Evolutionary conservation across 1,139 yeast species (phyloP).

Genomic region (Zhuliangozyma blackwelliae): DNA sequence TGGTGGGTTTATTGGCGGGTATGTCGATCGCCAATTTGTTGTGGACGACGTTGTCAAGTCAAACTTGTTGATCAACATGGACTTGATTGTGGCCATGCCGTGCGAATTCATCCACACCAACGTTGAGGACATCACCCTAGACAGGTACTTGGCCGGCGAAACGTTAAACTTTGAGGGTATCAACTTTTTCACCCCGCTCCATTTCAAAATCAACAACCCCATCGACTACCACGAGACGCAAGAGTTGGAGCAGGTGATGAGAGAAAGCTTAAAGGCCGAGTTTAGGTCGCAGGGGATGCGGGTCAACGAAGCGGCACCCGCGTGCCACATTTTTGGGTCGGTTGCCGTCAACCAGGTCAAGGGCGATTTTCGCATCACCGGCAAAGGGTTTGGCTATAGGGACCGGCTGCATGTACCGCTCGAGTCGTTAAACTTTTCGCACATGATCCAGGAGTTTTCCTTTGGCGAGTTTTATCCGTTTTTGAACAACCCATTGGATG

Average conservation of each 20-base stretch:
- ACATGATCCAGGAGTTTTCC: slow-evolving; percentile 80
- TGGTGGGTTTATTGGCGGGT: slow-evolving; percentile 83
- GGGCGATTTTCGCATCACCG: slow-evolving; percentile 85
- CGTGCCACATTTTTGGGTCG: slow-evolving; percentile 85
- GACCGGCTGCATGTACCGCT: slow-evolving; percentile 42
- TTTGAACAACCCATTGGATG: slow-evolving; percentile 81
- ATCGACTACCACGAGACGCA: slow-evolving; percentile 55
- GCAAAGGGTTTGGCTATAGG: slow-evolving; percentile 61
- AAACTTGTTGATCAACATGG: slow-evolving; percentile 68
- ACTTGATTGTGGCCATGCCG: slow-evolving; percentile 78
- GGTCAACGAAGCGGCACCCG: slow-evolving; percentile 54
- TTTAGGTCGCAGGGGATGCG: slow-evolving; percentile 43
- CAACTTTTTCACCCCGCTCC: slow-evolving; percentile 49
- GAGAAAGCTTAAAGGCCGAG: slow-evolving; percentile 62
- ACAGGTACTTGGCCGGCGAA: slow-evolving; percentile 74
- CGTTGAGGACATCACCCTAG: slow-evolving; percentile 74
- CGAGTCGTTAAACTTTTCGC: slow-evolving; percentile 70
- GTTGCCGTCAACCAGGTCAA: slow-evolving; percentile 81
- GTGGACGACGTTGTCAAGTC: slow-evolving; percentile 65
- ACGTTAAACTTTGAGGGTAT: slow-evolving; percentile 64
- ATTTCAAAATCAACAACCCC: slow-evolving; percentile 39
- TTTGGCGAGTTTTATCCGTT: slow-evolving; percentile 89
- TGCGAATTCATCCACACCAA: slow-evolving; percentile 74
- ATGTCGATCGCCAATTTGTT: slow-evolving; percentile 69
- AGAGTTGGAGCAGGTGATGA: slow-evolving; percentile 60